A percentile compares a stretch with the other conserved stretches of the same genome.
phyloP scores from a whole-genome alignment of 1,284 basidiomycete genomes.

The Trichosporon sp. region DNA sequence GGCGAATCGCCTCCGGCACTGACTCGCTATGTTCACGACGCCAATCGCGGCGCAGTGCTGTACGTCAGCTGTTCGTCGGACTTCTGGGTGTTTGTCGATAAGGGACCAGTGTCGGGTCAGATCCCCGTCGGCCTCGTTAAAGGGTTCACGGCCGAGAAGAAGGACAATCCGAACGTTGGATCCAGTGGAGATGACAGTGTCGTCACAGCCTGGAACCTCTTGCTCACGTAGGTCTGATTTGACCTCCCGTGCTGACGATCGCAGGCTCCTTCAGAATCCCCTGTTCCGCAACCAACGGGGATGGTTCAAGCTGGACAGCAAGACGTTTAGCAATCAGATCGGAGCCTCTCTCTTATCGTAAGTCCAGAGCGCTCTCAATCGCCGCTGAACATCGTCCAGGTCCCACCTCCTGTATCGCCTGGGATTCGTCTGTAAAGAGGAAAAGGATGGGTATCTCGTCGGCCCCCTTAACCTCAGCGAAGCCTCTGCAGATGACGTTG shows the following conservation, averaged over 20 bases:
- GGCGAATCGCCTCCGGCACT: neutral
- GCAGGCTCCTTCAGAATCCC: slow-evolving; percentile 36
- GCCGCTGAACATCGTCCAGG: slow-evolving; percentile 6
- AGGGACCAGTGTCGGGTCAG: slow-evolving; percentile 33
- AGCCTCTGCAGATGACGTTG: slow-evolving; percentile 21
- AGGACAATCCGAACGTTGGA: slow-evolving; percentile 30
- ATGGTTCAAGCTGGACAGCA: slow-evolving; percentile 37
- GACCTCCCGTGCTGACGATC: neutral
- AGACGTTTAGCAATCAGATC: slow-evolving; percentile 26
- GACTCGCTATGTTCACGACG: neutral
- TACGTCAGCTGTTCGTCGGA: slow-evolving; percentile 33
- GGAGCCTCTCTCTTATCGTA: slow-evolving; percentile 29
- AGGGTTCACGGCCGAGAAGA: slow-evolving; percentile 33
- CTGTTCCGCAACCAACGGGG: slow-evolving; percentile 38
- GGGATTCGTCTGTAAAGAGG: slow-evolving; percentile 36
- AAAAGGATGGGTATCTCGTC: slow-evolving; percentile 30
- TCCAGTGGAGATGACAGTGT: slow-evolving; percentile 19
- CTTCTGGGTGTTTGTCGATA: slow-evolving; percentile 31
- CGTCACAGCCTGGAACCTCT: slow-evolving; percentile 30
- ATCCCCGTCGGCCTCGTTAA: slow-evolving; percentile 25
- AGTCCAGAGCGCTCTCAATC: neutral
- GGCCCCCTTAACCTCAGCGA: slow-evolving; percentile 31
- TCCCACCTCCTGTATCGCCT: slow-evolving; percentile 34
- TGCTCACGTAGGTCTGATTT: slow-evolving; percentile 28
- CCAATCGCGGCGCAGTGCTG: slow-evolving; percentile 8